Conservation (phyloP, 148 eudicot genomes). For the Rhododendron vialii region DNA sequence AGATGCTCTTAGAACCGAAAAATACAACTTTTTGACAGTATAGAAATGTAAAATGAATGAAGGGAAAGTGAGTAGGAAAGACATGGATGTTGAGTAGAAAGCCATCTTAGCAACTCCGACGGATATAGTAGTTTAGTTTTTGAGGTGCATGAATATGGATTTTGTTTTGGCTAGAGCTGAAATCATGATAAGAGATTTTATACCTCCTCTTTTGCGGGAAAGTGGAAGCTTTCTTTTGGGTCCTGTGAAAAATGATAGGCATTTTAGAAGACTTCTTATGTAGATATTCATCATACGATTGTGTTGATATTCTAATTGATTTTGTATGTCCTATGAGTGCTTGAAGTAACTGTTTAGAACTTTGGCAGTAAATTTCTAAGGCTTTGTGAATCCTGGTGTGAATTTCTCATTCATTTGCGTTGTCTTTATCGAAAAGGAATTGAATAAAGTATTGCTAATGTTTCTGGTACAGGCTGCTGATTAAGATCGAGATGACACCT, state of each 20-base stretch:
- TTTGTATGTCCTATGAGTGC: not conserved
- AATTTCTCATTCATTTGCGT: not conserved
- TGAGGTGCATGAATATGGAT: not conserved
- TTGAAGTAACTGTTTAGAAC: not conserved
- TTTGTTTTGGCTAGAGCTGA: not conserved
- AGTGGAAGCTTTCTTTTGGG: not conserved
- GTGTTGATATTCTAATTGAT: not conserved
- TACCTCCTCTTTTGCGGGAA: not conserved
- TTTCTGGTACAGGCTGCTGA: constrained; percentile 24
- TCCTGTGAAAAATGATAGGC: not conserved
- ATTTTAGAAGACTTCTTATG: not conserved
- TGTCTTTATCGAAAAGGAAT: not conserved
- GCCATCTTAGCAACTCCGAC: not conserved
- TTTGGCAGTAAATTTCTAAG: not conserved
- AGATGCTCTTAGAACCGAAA: not conserved
- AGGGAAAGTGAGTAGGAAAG: not conserved
- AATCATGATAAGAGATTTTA: not conserved
- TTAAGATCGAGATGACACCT: constrained; percentile 62
- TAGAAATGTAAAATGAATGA: not conserved
- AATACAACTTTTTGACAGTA: not conserved
- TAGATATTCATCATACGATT: not conserved
- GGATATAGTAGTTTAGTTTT: not conserved
- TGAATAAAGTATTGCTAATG: not conserved
- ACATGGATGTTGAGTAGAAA: not conserved
- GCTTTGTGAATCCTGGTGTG: not conserved